These are phyloP conservation scores for Candida piceae DNA, from an alignment of 805 yeast species.

Conservation along the genomic window DNA sequence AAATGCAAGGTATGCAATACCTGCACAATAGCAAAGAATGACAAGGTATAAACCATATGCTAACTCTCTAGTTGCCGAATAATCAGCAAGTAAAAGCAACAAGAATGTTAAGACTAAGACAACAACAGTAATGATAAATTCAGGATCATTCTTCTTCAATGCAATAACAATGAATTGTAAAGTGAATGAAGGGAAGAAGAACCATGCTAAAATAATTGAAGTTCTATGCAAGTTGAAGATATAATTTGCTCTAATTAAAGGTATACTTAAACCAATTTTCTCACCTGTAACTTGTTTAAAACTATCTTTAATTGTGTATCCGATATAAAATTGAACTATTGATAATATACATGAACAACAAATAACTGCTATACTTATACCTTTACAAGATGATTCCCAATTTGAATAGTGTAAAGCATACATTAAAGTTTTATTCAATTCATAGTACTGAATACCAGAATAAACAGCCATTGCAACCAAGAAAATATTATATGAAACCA, in stretches of 20 bases:
- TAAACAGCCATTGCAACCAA: slow-evolving; percentile 39
- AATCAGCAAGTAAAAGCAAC: slow-evolving; percentile 34
- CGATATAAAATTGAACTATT: slow-evolving; percentile 27
- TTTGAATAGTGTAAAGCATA: slow-evolving; percentile 8
- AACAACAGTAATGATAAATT: slow-evolving; percentile 38
- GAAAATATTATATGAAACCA: slow-evolving; percentile 28
- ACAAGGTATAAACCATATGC: slow-evolving; percentile 18
- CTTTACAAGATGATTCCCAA: slow-evolving; percentile 33
- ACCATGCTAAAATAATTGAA: slow-evolving; percentile 27
- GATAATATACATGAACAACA: slow-evolving; percentile 31
- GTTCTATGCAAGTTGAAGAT: slow-evolving; percentile 36
- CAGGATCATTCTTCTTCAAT: slow-evolving; percentile 32
- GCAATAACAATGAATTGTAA: slow-evolving; percentile 40
- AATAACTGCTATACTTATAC: slow-evolving; percentile 36
- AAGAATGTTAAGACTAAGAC: slow-evolving; percentile 24
- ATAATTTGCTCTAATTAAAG: slow-evolving; percentile 29
- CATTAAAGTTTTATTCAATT: slow-evolving; percentile 26
- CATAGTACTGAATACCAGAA: slow-evolving; percentile 40
- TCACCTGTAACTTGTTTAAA: slow-evolving; percentile 15
- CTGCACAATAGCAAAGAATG: slow-evolving; percentile 27
- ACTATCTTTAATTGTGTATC: slow-evolving; percentile 7
- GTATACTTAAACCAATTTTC: slow-evolving; percentile 33
- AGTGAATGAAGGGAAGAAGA: slow-evolving; percentile 42
- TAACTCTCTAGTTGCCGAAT: slow-evolving; percentile 32
- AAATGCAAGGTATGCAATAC: slow-evolving; percentile 36